These are phyloP conservation scores for Craspedostauros australis DNA, from an alignment of 108 stramenopile species.

Conservation along the genomic window DNA sequence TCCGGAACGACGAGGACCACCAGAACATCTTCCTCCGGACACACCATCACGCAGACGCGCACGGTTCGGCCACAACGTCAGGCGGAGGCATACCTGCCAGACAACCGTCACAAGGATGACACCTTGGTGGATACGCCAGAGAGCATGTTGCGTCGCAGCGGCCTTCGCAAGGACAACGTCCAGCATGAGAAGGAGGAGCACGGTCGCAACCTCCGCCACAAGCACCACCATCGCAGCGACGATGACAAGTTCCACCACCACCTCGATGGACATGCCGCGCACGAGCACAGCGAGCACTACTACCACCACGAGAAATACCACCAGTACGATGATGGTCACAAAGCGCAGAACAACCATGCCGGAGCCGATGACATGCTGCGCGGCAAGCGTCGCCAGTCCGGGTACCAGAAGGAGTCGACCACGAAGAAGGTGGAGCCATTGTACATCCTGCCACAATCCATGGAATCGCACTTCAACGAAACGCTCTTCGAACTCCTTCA, in stretches of 20 bases:
- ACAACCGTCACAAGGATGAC: too few relatives aligned
- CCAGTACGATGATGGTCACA: neutral
- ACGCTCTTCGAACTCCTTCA: constrained; percentile 16
- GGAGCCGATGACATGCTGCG: neutral
- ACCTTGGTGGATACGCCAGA: too few relatives aligned
- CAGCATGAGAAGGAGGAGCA: neutral
- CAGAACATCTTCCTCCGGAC: too few relatives aligned
- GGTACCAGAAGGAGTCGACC: neutral
- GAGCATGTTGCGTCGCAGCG: constrained; percentile 1
- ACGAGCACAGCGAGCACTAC: constrained; percentile 10
- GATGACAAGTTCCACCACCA: neutral
- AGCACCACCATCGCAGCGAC: neutral
- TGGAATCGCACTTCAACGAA: constrained; percentile 13
- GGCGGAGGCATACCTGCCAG: too few relatives aligned
- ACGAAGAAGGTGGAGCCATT: neutral
- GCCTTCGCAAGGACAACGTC: constrained; percentile 1
- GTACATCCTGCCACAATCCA: constrained; percentile 14
- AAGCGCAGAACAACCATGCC: constrained; percentile 2
- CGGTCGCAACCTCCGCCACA: neutral
- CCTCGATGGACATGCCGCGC: constrained; percentile 1
- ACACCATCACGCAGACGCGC: too few relatives aligned
- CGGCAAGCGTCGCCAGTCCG: too few relatives aligned
- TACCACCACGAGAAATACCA: neutral
- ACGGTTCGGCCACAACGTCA: too few relatives aligned
- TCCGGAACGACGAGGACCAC: too few relatives aligned